phyloP scores from a whole-genome alignment of 2,329 filamentous ascomycete species.

The Colletotrichum zoysiae region DNA sequence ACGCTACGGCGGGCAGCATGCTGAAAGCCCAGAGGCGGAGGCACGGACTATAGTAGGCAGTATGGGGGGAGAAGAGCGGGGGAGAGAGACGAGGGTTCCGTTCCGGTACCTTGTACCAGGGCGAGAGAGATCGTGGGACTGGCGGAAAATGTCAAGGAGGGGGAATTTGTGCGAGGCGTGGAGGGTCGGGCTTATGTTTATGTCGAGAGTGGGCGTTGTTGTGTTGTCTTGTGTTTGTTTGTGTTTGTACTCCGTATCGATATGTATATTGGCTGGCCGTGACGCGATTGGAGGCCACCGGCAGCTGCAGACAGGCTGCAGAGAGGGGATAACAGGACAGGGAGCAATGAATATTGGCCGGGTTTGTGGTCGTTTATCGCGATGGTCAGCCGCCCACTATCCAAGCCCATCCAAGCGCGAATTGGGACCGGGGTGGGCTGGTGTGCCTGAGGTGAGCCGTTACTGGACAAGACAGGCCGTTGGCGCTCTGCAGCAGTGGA shows the following conservation, averaged over 20 bases:
- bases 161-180: constrained; percentile 17
- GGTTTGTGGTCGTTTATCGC: constrained; percentile 17
- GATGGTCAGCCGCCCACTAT: background rate
- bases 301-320: constrained; percentile 7
- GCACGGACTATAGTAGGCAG: constrained; percentile 3
- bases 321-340: constrained; percentile 2
- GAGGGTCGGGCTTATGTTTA: constrained; percentile 21
- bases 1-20: constrained; percentile 35
- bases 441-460: constrained; percentile 22
- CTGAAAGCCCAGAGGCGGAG: constrained; percentile 26
- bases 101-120: constrained; percentile 9
- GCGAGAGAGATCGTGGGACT: constrained; percentile 11
- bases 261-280: constrained; percentile 16
- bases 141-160: background rate
- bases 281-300: constrained; percentile 26
- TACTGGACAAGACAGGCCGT: constrained; percentile 28
- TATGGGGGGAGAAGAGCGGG: constrained; percentile 11
- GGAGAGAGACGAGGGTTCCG: constrained; percentile 23
- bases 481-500: constrained; percentile 10
- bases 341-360: background rate
- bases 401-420: constrained; percentile 1
- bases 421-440: constrained; percentile 16
- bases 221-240: background rate
- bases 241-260: background rate
- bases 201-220: constrained; percentile 21